Percentiles rank a stretch among this genome's conserved stretches.
These are phyloP conservation scores for Neopestalotiopsis sp. DNA, from an alignment of 2,329 filamentous ascomycete genomes.

Conservation along the genomic window DNA sequence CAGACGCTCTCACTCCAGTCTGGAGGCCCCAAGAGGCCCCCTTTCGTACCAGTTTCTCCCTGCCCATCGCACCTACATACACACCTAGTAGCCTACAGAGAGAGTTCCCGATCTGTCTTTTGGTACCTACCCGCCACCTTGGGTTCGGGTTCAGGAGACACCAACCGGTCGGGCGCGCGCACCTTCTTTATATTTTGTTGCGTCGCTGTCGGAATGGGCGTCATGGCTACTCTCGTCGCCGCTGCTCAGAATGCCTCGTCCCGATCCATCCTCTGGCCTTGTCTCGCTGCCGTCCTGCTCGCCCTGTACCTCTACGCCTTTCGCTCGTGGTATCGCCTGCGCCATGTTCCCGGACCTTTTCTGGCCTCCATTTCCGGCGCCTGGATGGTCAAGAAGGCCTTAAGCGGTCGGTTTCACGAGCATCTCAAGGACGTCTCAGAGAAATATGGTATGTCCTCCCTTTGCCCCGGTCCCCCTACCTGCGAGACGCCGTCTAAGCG, in stretches of 20 bases:
- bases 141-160: neutral
- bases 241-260: slow-evolving; percentile 14
- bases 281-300: slow-evolving; percentile 18
- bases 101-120: neutral
- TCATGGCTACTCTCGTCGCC: slow-evolving; percentile 19
- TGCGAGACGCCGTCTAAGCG: neutral
- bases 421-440: slow-evolving; percentile 26
- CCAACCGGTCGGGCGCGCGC: neutral
- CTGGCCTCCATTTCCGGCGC: slow-evolving; percentile 29
- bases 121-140: neutral
- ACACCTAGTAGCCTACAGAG: neutral
- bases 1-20: neutral
- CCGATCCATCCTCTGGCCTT: slow-evolving; percentile 20
- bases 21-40: neutral
- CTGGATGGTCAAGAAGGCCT: slow-evolving; percentile 33
- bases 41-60: slow-evolving; percentile 3
- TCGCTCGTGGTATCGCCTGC: slow-evolving; percentile 33
- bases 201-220: slow-evolving; percentile 14
- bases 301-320: slow-evolving; percentile 16
- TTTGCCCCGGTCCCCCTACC: neutral
- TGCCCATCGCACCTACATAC: neutral
- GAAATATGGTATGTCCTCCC: slow-evolving; percentile 23
- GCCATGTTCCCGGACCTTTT: slow-evolving; percentile 35
- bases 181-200: neutral
- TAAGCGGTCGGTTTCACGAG: slow-evolving; percentile 30